phyloP scores from a whole-genome alignment of 257 asterid species.

The Paulownia fortunei region DNA sequence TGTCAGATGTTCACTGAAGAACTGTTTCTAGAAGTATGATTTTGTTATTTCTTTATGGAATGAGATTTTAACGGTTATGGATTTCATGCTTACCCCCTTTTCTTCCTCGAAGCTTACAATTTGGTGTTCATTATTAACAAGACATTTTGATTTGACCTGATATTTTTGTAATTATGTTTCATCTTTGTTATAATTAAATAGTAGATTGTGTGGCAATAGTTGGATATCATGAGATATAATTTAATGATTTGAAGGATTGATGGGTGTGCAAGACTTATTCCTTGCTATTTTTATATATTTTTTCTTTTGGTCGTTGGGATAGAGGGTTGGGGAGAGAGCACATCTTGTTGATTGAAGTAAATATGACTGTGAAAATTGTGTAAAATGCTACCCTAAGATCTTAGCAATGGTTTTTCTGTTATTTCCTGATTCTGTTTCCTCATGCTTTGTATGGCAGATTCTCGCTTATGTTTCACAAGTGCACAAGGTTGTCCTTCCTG shows the following conservation, averaged over 20 bases:
- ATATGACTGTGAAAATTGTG: neutral
- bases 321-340: constrained; percentile 1
- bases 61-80: constrained; percentile 11
- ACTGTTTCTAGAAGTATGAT: constrained; percentile 17
- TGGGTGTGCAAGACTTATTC: neutral
- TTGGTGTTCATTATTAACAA: constrained; percentile 8
- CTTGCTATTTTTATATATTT: constrained; percentile 12
- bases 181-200: neutral
- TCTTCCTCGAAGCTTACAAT: constrained; percentile 1
- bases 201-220: constrained; percentile 8
- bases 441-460: constrained; percentile 62
- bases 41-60: neutral
- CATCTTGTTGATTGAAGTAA: constrained; percentile 2
- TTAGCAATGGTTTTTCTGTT: constrained; percentile 22
- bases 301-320: constrained; percentile 19
- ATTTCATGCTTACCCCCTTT: neutral
- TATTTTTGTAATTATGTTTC: neutral
- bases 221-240: constrained; percentile 8
- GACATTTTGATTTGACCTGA: constrained; percentile 11
- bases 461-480: constrained; percentile 97
- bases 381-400: constrained; percentile 24
- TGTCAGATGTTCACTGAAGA: constrained; percentile 9
- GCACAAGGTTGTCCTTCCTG: constrained; percentile 86
- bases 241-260: neutral
- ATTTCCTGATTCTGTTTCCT: constrained; percentile 26